Base-by-base conservation (phyloP, 2,329 filamentous ascomycete species). In the Pestalotiopsis sp. region DNA sequence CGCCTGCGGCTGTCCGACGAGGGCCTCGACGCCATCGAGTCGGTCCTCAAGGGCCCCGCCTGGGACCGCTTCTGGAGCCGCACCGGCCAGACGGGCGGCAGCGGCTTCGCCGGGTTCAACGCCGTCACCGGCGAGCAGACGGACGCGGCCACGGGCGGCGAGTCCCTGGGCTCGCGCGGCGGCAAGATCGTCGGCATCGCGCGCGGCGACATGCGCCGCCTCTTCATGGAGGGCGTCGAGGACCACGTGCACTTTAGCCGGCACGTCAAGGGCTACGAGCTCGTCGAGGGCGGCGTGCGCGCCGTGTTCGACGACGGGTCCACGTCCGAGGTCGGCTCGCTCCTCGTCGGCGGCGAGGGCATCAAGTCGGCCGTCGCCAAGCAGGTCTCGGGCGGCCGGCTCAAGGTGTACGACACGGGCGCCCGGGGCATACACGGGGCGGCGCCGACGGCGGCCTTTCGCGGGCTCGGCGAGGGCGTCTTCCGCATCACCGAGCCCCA, bases 341-440 rank as follows among this genome's bases (percentile, higher is more conserved):
- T 91, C 82, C 79, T 91, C 11, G 75, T 91, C 11, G 89, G 84
- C 2, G 90, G 89, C 3, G 90, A 92, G 62, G 90, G 90, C 12
- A 86, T 91, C 56, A 86, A 88, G 73, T 91, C 89, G 9, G 82
- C 83, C 65, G 83, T 91, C 13, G 88, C 89, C 0, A 85, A 83
- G 72, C 89, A 92, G 77, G 79, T 91, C 4, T 89, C 87, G 0
- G 80, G 80, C 4, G 89, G 87, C 1, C 84, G 79, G 63, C 75
- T 91, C 60, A 91, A 90, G 75, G 85, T 89, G 4, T 91, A 86
- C 74, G 90, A 92, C 72, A 88, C 88, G 0, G 89, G 89, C 3
- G 86, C 89, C 0, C 78, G 89, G 62, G 89, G 89, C 1, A 91
- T 92, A 27, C 90, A 92, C 72, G 90, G 90, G 0, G 88, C 91